A percentile compares a stretch with the other conserved stretches of the same genome.
These are phyloP conservation scores for Pythium phragmitis DNA, from an alignment of 352 stramenopile species.

Conservation along the genomic window DNA sequence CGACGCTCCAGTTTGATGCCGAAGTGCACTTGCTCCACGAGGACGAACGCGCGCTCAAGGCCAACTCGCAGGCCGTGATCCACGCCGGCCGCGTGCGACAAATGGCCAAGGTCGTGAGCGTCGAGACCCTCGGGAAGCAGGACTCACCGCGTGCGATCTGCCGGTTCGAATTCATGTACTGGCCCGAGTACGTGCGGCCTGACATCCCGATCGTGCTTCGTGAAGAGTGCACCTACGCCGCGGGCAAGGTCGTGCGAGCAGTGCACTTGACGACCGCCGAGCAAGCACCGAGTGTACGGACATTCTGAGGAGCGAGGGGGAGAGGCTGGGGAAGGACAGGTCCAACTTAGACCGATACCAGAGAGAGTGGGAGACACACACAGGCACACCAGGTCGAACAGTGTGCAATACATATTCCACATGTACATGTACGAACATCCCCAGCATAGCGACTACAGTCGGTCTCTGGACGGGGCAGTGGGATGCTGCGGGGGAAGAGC, in stretches of 20 bases:
- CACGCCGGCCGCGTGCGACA: constrained; percentile 77
- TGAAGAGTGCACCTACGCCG: constrained; percentile 62
- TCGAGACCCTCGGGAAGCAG: constrained; percentile 26
- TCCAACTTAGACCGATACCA: neutral
- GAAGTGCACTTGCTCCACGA: constrained; percentile 66
- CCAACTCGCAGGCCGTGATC: constrained; percentile 83
- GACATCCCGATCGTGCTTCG: constrained; percentile 75
- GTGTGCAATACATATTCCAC: constrained; percentile 21
- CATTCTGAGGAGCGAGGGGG: constrained; percentile 23
- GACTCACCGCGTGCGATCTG: constrained; percentile 45
- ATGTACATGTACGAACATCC: neutral
- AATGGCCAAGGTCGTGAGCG: constrained; percentile 75
- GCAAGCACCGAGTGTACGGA: constrained; percentile 42
- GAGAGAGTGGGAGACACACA: neutral
- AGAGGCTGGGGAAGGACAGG: neutral
- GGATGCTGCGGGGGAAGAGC: neutral
- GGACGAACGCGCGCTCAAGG: constrained; percentile 49
- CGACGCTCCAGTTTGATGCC: constrained; percentile 70
- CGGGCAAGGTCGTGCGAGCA: constrained; percentile 63
- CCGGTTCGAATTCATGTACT: constrained; percentile 88
- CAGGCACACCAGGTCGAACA: neutral
- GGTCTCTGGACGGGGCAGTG: neutral
- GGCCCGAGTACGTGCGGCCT: constrained; percentile 78
- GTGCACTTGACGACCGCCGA: constrained; percentile 47
- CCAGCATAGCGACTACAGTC: neutral